Evolutionary conservation across 768 basidiomycete genomes (phyloP), one percentile per base, ranked within the genome.

Genomic region (Psilocybe azurescens): DNA sequence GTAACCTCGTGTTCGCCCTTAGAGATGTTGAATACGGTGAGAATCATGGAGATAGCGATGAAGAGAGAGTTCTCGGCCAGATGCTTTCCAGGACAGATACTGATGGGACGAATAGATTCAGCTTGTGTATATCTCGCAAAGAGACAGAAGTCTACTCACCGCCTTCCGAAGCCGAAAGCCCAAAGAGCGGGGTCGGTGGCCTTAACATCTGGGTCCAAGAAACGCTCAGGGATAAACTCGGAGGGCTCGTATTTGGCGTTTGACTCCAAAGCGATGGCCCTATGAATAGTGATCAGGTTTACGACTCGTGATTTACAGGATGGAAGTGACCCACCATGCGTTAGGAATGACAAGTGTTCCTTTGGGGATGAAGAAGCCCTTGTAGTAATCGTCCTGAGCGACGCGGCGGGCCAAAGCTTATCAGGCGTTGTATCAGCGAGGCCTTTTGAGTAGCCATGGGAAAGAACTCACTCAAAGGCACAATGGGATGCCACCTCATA

Each of bases 321-420:
- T 48, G n/a, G 9, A 39, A 11, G 24, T 18, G 9, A 62, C 64
- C 1, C 58, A 75, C 79, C 77, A 80, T 20, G 72, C 65, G 30
- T 80, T 80, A 29, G 70, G 64, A 29, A 77, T 39, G 14, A 79
- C 65, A 2, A 76, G 39, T 5, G 79, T 61, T 59, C 77, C 78
- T 59, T 74, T 72, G 1, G 77, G 78, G 47, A 79, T 76, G 38
- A 67, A 62, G 56, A 71, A 73, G 1, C 71, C 75, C 11, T 60
- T 61, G 47, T 64, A 63, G 18, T 48, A 47, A 54, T 61, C 63
- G 44, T 66, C 59, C n/a, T 44, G 20, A 5, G 6, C 56, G 16
- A 60, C 52, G 33, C 54, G 54, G 48, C 61, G 60, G 14, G 70
- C 63, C 36, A 68, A 49, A 50, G 60, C 66, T 67, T 67, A 13